Evolutionary conservation across 2,329 filamentous ascomycete genomes (phyloP).

Genomic region (Phyllosticta citriasiana): DNA sequence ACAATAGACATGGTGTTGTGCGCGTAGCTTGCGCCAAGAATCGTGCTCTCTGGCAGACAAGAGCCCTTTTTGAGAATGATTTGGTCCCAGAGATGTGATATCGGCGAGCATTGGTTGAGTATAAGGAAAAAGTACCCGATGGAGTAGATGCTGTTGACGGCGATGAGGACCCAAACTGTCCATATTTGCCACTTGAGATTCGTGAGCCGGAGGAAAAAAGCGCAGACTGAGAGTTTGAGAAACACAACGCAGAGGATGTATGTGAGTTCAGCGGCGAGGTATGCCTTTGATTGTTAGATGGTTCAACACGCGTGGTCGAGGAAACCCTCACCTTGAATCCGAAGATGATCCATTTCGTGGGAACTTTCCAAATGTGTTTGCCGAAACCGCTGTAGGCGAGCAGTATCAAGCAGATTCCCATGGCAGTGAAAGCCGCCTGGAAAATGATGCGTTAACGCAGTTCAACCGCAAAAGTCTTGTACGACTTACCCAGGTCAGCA

Average conservation of each 20-base stretch:
- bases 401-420: background rate
- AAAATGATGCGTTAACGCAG: background rate
- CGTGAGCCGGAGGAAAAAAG: slow-evolving; percentile 1
- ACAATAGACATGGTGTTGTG: slow-evolving; percentile 3
- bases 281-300: background rate
- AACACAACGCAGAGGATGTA: slow-evolving; percentile 1
- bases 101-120: slow-evolving; percentile 1
- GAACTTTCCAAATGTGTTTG: slow-evolving; percentile 1
- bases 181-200: background rate
- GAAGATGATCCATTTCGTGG: background rate
- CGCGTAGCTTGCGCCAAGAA: slow-evolving; percentile 1
- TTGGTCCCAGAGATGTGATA: background rate
- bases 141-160: background rate
- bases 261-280: slow-evolving; percentile 1
- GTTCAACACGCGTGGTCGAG: background rate
- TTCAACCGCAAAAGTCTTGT: background rate
- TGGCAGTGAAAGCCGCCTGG: background rate
- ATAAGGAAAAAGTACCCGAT: slow-evolving; percentile 2
- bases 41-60: background rate
- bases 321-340: background rate
- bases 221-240: background rate
- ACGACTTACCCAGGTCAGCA: background rate
- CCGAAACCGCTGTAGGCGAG: slow-evolving; percentile 1
- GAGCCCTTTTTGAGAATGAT: background rate
- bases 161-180: background rate